Evolutionary conservation across 179 eudicot species (phyloP), one percentile per base, ranked within the genome.

Genomic region (Heliamphora pulchella): DNA sequence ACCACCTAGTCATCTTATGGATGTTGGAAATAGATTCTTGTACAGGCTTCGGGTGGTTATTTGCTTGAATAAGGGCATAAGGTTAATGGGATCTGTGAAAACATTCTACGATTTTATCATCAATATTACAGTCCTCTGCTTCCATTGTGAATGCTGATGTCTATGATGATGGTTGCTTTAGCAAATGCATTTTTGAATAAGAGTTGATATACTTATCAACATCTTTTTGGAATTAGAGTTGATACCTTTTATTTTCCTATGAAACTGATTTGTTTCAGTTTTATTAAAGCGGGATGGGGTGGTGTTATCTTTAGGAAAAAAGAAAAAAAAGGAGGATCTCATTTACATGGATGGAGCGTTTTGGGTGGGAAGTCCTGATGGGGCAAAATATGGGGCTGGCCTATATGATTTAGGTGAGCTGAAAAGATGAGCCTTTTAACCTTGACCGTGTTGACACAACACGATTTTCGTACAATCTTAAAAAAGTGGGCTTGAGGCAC

Each of bases 361-460:
- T 77, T 48, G 57, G 41, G 79, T 64, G 61, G 47, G 46, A 63
- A 57, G 57, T 66, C 48, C 1, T 77, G 71, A 64, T 77, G 20
- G n/a, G 8, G 46, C 2, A n/a, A 47, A 62, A 76, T 47, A 22
- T 51, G 54, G 63, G 46, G 41, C 71, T 64, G 5, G 31, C 47
- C 46, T 48, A 18, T 48, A 51, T 50, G 48, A 3, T 77, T 64
- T 47, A 48, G 7, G 15, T 7, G 20, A 51, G 64, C 43, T 9
- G 73, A 43, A 78, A 51, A 55, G 53, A 53, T n/a, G 74, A 66
- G 51, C 65, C 39, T 39, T 7, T 66, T 68, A 53, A 67, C 53
- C 39, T 63, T 31, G 31, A 31, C 31, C 31, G 31, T 31, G 31
- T 53, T n/a, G n/a, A 8, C 43, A 22, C 14, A 17, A 51, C 41